These are phyloP conservation scores for Epicoccum nigrum DNA, from an alignment of 2,329 filamentous ascomycete species.

Conservation along the genomic window DNA sequence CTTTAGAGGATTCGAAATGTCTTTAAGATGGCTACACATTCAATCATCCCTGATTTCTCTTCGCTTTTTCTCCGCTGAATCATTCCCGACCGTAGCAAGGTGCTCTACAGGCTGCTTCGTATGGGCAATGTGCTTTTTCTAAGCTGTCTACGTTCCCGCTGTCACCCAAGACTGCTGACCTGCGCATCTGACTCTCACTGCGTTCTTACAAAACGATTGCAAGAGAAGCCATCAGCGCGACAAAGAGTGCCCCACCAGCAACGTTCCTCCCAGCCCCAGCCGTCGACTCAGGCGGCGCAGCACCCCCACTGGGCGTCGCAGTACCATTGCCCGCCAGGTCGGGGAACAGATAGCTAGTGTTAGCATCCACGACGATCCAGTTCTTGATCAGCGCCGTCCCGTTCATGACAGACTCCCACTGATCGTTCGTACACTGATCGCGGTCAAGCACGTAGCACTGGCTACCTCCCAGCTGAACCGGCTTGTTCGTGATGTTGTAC, in stretches of 20 bases:
- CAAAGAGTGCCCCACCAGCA: background rate
- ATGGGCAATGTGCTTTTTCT: too few relatives aligned
- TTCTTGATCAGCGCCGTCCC: slow-evolving; percentile 40
- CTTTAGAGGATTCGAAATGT: too few relatives aligned
- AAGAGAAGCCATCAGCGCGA: background rate
- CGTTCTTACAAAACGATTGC: background rate
- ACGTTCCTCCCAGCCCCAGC: background rate
- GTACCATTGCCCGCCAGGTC: slow-evolving; percentile 27
- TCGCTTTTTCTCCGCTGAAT: too few relatives aligned
- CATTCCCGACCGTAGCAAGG: too few relatives aligned
- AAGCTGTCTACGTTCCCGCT: too few relatives aligned
- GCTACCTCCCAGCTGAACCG: slow-evolving; percentile 48
- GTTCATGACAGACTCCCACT: slow-evolving; percentile 42
- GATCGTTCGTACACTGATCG: slow-evolving; percentile 38
- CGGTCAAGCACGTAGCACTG: slow-evolving; percentile 43
- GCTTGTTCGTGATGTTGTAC: slow-evolving; percentile 54
- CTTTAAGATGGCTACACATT: too few relatives aligned
- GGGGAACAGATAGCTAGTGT: slow-evolving; percentile 40
- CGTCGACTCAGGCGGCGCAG: slow-evolving; percentile 1
- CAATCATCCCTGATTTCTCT: too few relatives aligned
- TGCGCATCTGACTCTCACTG: too few relatives aligned
- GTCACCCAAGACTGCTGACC: too few relatives aligned
- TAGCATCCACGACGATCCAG: slow-evolving; percentile 45
- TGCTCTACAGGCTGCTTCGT: too few relatives aligned
- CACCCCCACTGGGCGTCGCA: background rate